Percentiles rank a stretch among this genome's conserved stretches.
Conservation (phyloP, 257 asterid species). For the Solanum chmielewskii region DNA sequence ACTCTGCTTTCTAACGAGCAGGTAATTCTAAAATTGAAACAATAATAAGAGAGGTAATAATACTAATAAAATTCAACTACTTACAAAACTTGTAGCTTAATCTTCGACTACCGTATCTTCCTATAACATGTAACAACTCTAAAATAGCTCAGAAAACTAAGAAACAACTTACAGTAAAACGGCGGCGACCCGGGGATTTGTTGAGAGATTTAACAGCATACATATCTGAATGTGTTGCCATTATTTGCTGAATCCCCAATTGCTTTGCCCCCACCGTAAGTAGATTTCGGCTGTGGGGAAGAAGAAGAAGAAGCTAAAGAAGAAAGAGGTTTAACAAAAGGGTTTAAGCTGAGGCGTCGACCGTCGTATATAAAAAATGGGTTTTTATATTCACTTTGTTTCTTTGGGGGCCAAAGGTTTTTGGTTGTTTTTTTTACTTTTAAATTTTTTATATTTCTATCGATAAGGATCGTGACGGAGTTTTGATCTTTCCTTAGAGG, state of each 20-base stretch:
- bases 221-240: constrained; percentile 68
- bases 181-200: constrained; percentile 47
- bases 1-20: not conserved
- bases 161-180: constrained; percentile 50
- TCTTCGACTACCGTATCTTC: not conserved
- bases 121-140: not conserved
- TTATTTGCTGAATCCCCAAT: not conserved
- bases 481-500: too few species aligned
- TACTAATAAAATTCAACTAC: not conserved
- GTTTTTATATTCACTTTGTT: not conserved
- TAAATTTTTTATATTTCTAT: too few species aligned
- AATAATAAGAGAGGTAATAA: not conserved
- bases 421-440: not conserved
- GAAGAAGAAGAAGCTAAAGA: not conserved
- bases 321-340: not conserved
- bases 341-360: not conserved
- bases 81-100: not conserved
- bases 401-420: not conserved
- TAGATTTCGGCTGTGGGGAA: not conserved
- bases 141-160: not conserved
- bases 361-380: not conserved
- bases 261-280: not conserved
- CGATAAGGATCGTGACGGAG: not conserved
- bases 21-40: not conserved
- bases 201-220: constrained; percentile 72